phyloP scores from a whole-genome alignment of 768 basidiomycete species.

The Suillus subaureus region DNA sequence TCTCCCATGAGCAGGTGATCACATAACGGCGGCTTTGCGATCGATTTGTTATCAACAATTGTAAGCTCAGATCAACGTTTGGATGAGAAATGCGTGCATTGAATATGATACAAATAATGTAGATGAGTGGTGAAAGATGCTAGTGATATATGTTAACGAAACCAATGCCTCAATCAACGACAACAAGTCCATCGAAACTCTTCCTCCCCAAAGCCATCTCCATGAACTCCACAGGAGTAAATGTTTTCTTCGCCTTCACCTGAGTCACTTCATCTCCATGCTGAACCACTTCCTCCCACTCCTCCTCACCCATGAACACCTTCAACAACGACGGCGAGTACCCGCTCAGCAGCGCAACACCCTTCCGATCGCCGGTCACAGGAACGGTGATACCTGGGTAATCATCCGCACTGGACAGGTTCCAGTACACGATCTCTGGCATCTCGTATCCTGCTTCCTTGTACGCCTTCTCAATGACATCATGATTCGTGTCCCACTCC shows the following conservation, averaged over 20 bases:
- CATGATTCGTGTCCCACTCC: constrained; percentile 65
- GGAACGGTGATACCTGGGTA: constrained; percentile 41
- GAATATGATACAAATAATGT: neutral
- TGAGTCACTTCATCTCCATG: neutral
- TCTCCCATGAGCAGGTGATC: neutral
- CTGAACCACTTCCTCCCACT: constrained; percentile 39
- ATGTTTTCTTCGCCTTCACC: constrained; percentile 30
- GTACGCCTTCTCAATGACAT: constrained; percentile 56
- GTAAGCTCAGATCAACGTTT: neutral
- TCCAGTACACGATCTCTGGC: constrained; percentile 77
- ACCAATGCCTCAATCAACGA: constrained; percentile 46
- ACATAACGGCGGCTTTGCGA: neutral
- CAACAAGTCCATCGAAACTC: constrained; percentile 60
- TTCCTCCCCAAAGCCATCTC: constrained; percentile 47
- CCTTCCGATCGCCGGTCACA: constrained; percentile 52
- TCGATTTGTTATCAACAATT: too few species aligned
- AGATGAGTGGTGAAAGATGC: neutral
- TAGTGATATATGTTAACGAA: neutral
- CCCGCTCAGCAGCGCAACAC: constrained; percentile 71
- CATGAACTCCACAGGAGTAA: constrained; percentile 48
- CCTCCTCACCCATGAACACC: constrained; percentile 62
- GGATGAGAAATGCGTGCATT: neutral
- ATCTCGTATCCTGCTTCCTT: constrained; percentile 65
- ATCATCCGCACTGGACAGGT: constrained; percentile 40
- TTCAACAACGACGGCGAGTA: constrained; percentile 72